Base-by-base conservation (phyloP, 2,329 filamentous ascomycete species). In the Ambrosiella beaveri region DNA sequence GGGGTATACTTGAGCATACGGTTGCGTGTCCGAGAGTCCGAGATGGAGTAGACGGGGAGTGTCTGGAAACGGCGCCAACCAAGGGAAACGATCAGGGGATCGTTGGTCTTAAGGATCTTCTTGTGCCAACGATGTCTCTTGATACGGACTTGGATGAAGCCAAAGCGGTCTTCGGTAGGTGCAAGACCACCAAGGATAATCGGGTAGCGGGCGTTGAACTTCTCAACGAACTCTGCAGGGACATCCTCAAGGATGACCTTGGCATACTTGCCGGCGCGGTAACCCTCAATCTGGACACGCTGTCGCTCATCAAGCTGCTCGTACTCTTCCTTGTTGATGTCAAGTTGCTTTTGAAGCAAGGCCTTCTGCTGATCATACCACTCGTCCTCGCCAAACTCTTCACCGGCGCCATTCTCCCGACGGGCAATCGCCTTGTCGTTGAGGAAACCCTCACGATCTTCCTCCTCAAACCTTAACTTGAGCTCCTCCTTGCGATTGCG, bases 301-400 rank as follows among this genome's bases (percentile, higher is more conserved):
- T 94, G 90, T 49, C 79, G 75, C 62, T 93, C 86, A 67, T 98
- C 93, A 1, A 98, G 79, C 57, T 81, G 80, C 64, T 90, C 88
- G 63, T 94, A 95, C 67, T 97, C 94, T 60, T 88, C 81, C 66
- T 89, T 88, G 73, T 98, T 98, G 79, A 98, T 96, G 66, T 94
- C 87, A 62, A 93, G 79, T 69, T 98, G 93, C 71, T 95, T 96
- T 71, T 96, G 87, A 60, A 98, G 83, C 68, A 86, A 79, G 38
- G 93, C 88, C 73, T 98, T 98, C 68, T 98, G 93, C 36, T 86
- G 81, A 67, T 97, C 93, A 68, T 98, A 98, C 94, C 94, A 98
- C 58, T 98, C 88, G 67, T 98, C 93, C 70, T 98, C 93, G 56
- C 90, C 93, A 65, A 95, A 97, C 66, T 94, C 85, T 57, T 91